Evolutionary conservation across 176 grass and related monocot genomes (phyloP).

Genomic region (Metroxylon sagu): DNA sequence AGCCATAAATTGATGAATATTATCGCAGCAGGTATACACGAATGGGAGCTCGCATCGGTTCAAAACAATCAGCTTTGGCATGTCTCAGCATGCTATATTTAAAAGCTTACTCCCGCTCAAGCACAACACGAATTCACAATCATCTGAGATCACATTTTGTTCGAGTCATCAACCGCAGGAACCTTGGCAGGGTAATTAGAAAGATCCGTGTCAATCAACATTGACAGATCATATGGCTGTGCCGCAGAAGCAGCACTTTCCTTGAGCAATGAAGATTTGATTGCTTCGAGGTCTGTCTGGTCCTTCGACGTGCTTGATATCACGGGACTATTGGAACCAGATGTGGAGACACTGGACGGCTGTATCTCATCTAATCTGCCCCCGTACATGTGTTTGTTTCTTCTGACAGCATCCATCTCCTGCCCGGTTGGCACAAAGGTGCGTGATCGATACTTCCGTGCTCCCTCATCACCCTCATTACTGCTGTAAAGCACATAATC

Average conservation of each 20-base stretch:
- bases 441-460: conserved; percentile 57
- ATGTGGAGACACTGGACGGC: conserved; percentile 17
- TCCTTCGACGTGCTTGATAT: neutral
- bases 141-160: conserved; percentile 40
- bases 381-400: conserved; percentile 20
- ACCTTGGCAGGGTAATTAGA: conserved; percentile 45
- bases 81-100: too few species aligned
- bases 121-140: neutral
- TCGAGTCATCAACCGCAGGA: conserved; percentile 35
- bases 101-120: too few species aligned
- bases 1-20: too few species aligned
- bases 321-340: conserved; percentile 7
- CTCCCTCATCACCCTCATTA: conserved; percentile 43
- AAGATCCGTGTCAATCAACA: conserved; percentile 33
- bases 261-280: conserved; percentile 71
- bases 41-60: too few species aligned
- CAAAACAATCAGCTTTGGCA: too few species aligned
- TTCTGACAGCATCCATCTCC: conserved; percentile 52
- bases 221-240: conserved; percentile 66
- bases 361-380: conserved; percentile 27
- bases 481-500: conserved; percentile 88
- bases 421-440: conserved; percentile 49
- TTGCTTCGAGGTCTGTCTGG: conserved; percentile 55
- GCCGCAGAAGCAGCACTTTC: conserved; percentile 48
- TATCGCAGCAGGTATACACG: too few species aligned